phyloP scores from a whole-genome alignment of 257 asterid genomes.

The Paulownia fortunei region DNA sequence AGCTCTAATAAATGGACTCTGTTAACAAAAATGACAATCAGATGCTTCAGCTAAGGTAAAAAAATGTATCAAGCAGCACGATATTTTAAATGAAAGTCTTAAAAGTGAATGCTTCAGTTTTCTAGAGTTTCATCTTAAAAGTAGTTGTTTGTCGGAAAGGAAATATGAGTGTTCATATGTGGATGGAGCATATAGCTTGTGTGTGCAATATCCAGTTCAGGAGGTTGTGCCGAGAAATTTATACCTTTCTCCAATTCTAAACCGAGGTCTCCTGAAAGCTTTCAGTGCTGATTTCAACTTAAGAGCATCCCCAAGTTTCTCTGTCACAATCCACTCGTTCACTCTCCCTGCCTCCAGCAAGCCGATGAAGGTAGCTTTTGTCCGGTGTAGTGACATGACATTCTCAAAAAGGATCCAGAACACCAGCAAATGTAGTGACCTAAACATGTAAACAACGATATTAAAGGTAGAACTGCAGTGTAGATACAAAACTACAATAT shows the following conservation, averaged over 20 bases:
- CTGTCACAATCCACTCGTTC: slow-evolving; percentile 97
- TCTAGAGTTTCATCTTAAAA: too few relatives aligned
- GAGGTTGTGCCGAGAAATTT: too few relatives aligned
- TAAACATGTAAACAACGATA: slow-evolving; percentile 17
- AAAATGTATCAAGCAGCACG: too few relatives aligned
- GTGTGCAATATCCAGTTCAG: too few relatives aligned
- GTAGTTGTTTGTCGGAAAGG: too few relatives aligned
- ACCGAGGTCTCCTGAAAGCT: slow-evolving; percentile 58
- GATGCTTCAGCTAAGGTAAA: not conserved
- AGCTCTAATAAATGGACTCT: slow-evolving; percentile 79
- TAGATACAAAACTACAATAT: not conserved
- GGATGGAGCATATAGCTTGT: too few relatives aligned
- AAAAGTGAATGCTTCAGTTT: too few relatives aligned
- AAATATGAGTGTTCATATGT: too few relatives aligned
- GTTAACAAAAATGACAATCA: slow-evolving; percentile 19
- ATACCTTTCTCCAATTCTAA: slow-evolving; percentile 83
- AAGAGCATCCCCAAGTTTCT: slow-evolving; percentile 82
- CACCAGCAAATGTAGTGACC: slow-evolving; percentile 89
- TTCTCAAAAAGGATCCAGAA: slow-evolving; percentile 96
- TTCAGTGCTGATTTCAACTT: slow-evolving; percentile 66
- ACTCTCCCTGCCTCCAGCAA: slow-evolving; percentile 85
- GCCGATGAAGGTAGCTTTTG: slow-evolving; percentile 93
- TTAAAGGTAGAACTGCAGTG: not conserved
- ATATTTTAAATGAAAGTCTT: too few relatives aligned
- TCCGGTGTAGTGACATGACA: slow-evolving; percentile 91